Percentiles rank a stretch among this genome's conserved stretches.
These are phyloP conservation scores for Ascochyta lentis DNA, from an alignment of 2,329 filamentous ascomycete species.

Conservation along the genomic window DNA sequence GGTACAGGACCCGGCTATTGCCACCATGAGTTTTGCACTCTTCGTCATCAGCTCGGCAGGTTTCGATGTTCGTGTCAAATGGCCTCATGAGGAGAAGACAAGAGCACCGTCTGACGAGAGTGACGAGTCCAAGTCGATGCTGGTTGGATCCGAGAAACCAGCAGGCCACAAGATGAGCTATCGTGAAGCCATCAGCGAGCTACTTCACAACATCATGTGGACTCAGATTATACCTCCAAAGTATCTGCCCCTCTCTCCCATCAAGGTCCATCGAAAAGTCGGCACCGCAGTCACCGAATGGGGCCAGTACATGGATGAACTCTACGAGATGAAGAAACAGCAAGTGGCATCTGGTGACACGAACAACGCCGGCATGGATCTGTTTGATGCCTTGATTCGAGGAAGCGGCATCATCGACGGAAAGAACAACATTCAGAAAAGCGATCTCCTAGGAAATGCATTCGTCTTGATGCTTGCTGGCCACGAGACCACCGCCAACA, in stretches of 20 bases:
- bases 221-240: constrained; percentile 67
- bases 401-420: constrained; percentile 43
- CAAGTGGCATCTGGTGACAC: constrained; percentile 46
- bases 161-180: constrained; percentile 65
- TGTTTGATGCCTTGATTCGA: constrained; percentile 57
- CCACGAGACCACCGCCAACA: constrained; percentile 81
- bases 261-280: constrained; percentile 60
- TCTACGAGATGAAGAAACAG: constrained; percentile 67
- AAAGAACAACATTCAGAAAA: constrained; percentile 43
- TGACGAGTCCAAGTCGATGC: constrained; percentile 36
- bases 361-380: constrained; percentile 58
- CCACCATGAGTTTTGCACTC: constrained; percentile 69
- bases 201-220: constrained; percentile 69
- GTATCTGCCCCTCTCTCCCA: constrained; percentile 57
- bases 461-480: constrained; percentile 71
- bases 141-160: constrained; percentile 41
- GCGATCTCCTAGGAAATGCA: constrained; percentile 75
- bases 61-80: constrained; percentile 66
- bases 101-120: constrained; percentile 32
- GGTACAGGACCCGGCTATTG: constrained; percentile 64
- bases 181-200: constrained; percentile 64
- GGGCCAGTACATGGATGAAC: constrained; percentile 71
- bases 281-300: constrained; percentile 67
- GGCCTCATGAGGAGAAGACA: constrained; percentile 65
- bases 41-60: constrained; percentile 72